These are phyloP conservation scores for Pleurotus tuber-regium DNA, from an alignment of 768 basidiomycete genomes.

Conservation along the genomic window DNA sequence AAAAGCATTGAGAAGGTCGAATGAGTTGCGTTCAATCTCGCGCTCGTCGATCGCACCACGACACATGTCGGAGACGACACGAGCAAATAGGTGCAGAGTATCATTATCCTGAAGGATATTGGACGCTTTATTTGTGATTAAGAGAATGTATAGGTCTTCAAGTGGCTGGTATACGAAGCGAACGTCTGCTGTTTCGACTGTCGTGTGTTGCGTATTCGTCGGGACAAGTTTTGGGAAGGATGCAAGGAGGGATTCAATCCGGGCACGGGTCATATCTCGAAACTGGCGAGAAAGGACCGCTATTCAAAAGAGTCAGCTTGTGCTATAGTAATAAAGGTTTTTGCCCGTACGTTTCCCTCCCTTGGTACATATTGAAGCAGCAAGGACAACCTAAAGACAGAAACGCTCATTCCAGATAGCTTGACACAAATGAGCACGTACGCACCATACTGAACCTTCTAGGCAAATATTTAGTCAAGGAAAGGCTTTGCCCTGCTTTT, in stretches of 20 bases:
- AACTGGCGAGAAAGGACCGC: conserved; percentile 97
- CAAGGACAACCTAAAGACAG: conserved; percentile 87
- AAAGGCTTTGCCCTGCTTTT: too few species aligned
- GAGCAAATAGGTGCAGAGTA: conserved; percentile 90
- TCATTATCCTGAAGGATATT: conserved; percentile 99
- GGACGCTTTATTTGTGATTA: conserved; percentile 98
- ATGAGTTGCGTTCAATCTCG: conserved; percentile 87
- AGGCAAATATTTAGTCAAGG: too few species aligned
- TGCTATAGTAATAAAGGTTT: not conserved
- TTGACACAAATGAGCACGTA: too few species aligned
- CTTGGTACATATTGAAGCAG: conserved; percentile 94
- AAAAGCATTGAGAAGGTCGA: conserved; percentile 92
- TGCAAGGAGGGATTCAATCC: conserved; percentile 93
- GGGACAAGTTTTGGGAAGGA: conserved; percentile 98
- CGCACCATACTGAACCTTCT: too few species aligned
- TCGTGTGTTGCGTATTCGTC: conserved; percentile 90
- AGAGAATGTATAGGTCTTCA: conserved; percentile 93
- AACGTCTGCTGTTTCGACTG: conserved; percentile 93
- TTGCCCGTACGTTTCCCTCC: conserved; percentile 81
- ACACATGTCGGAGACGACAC: conserved; percentile 91
- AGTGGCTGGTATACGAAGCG: conserved; percentile 96
- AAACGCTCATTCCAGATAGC: too few species aligned
- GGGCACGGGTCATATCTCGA: conserved; percentile 84
- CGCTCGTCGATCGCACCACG: conserved; percentile 75
- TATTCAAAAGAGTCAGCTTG: conserved; percentile 28